Evolutionary conservation across 257 asterid species (phyloP).

Genomic region (Fraxinus anomala): DNA sequence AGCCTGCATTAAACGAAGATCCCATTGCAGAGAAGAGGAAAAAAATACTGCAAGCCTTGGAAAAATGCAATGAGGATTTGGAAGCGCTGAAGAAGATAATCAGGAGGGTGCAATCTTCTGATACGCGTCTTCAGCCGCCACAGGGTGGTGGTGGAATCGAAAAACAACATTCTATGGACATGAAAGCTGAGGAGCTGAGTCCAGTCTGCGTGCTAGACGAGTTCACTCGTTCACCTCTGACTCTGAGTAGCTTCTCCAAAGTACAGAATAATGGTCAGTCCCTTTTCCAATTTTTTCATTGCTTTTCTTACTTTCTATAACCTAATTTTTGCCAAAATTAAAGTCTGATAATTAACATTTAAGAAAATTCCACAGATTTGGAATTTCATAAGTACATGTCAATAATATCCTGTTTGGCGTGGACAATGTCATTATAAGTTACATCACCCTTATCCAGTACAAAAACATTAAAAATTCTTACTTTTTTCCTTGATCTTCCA

Average conservation of each 20-base stretch:
- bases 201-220: conserved; percentile 35
- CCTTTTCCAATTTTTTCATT: conserved; percentile 6
- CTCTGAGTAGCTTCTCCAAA: conserved; percentile 15
- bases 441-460: background rate
- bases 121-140: conserved; percentile 31
- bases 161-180: conserved; percentile 9
- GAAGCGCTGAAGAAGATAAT: conserved; percentile 69
- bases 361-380: background rate
- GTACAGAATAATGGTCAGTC: conserved; percentile 42
- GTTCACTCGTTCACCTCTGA: conserved; percentile 37
- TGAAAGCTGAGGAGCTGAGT: conserved; percentile 30
- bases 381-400: background rate
- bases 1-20: conserved; percentile 24
- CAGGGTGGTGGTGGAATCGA: conserved; percentile 10
- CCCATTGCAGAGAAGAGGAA: conserved; percentile 49
- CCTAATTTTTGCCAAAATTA: background rate
- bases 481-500: background rate
- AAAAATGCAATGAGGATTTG: conserved; percentile 80
- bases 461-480: background rate
- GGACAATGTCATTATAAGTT: conserved; percentile 22
- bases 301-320: background rate
- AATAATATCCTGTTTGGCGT: conserved; percentile 1
- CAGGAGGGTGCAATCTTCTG: conserved; percentile 41
- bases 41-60: conserved; percentile 66
- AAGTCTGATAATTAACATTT: background rate